Percentiles rank a stretch among this genome's conserved stretches.
Evolutionary conservation across 192 early-diverging fungal genomes (phyloP).

Genomic region (Phycomyces nitens): DNA sequence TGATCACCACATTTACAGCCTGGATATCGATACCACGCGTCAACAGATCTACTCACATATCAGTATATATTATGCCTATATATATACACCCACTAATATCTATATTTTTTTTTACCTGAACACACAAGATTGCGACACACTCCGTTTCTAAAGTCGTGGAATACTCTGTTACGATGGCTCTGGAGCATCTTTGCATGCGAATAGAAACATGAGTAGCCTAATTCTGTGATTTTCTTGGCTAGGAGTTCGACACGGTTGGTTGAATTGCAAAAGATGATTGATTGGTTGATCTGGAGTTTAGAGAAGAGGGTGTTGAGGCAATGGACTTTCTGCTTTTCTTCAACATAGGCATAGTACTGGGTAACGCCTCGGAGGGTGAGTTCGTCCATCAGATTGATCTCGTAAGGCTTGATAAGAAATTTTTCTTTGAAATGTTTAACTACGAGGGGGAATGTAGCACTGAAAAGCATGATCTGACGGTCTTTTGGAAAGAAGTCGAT

Average conservation of each 20-base stretch:
- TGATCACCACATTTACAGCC: slow-evolving; percentile 99
- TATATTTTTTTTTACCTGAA: slow-evolving; percentile 57
- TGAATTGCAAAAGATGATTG: slow-evolving; percentile 99
- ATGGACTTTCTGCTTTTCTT: slow-evolving; percentile 98
- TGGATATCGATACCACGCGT: slow-evolving; percentile 99
- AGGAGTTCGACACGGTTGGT: slow-evolving; percentile 97
- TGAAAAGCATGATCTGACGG: slow-evolving; percentile 95
- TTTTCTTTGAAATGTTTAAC: slow-evolving; percentile 99
- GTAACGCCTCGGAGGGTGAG: slow-evolving; percentile 96
- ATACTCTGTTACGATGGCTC: slow-evolving; percentile 96
- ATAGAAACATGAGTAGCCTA: slow-evolving; percentile 99
- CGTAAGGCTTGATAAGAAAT: slow-evolving; percentile 92
- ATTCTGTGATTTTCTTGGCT: slow-evolving; percentile 99
- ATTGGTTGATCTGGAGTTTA: slow-evolving; percentile 99
- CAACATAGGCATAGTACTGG: slow-evolving; percentile 99
- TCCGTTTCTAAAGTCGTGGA: slow-evolving; percentile 98
- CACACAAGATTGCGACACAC: slow-evolving; percentile 97
- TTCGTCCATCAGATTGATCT: slow-evolving; percentile 99
- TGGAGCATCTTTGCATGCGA: slow-evolving; percentile 99
- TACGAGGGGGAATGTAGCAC: slow-evolving; percentile 96
- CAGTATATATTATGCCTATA: slow-evolving; percentile 13
- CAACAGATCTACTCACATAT: slow-evolving; percentile 70
- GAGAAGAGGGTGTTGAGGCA: slow-evolving; percentile 92
- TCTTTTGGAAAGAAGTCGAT: slow-evolving; percentile 83
- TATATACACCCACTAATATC: background rate